A percentile compares a stretch with the other conserved stretches of the same genome.
Evolutionary conservation across 495 filamentous ascomycete species (phyloP).

Genomic region (Daldinia vernicosa): DNA sequence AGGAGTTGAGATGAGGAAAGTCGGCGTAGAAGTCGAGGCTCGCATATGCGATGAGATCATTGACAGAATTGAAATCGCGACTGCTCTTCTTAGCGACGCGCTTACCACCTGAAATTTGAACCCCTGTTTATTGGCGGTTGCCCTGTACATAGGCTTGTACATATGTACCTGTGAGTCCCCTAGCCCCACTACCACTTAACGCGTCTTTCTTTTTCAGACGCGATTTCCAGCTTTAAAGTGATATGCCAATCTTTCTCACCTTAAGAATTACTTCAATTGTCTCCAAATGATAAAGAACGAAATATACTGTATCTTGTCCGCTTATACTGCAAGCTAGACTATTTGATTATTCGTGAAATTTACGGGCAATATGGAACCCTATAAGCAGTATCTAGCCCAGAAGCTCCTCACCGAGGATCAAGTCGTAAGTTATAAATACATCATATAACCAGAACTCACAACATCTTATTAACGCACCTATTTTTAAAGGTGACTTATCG

Average conservation of each 20-base stretch:
- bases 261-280: neutral
- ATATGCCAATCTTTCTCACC: neutral
- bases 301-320: neutral
- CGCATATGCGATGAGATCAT: constrained; percentile 34
- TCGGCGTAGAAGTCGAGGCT: neutral
- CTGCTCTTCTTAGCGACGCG: constrained; percentile 14
- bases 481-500: constrained; percentile 81
- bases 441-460: neutral
- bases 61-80: constrained; percentile 17
- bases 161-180: neutral
- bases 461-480: constrained; percentile 10
- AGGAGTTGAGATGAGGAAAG: neutral
- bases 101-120: constrained; percentile 21
- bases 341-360: neutral
- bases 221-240: constrained; percentile 12
- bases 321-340: neutral
- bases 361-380: constrained; percentile 59
- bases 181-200: constrained; percentile 48
- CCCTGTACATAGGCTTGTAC: too few relatives aligned
- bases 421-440: constrained; percentile 63
- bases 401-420: constrained; percentile 79
- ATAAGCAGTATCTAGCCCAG: constrained; percentile 75
- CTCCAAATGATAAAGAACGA: neutral
- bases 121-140: constrained; percentile 12
- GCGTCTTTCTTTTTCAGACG: constrained; percentile 38